Evolutionary conservation across 345 rosid genomes (phyloP).

Genomic region (Cardamine resedifolia): DNA sequence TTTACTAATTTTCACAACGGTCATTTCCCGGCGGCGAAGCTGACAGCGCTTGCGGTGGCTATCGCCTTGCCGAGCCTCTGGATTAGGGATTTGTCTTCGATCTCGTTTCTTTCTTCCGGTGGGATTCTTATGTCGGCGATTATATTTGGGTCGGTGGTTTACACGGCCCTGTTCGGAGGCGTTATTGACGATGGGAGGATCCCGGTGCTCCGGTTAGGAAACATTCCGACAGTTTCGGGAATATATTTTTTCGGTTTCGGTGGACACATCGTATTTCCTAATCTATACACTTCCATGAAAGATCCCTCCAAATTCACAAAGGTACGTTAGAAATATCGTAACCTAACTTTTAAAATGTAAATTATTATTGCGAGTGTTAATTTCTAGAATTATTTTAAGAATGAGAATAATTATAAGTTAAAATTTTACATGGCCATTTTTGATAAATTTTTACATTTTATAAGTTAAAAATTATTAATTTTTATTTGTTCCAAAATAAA

Average conservation of each 20-base stretch:
- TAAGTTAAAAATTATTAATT: no score
- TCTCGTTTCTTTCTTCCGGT: conserved; percentile 70
- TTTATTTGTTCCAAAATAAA: neutral
- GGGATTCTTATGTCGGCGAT: conserved; percentile 70
- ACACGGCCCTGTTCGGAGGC: conserved; percentile 53
- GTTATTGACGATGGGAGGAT: conserved; percentile 45
- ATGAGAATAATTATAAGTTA: no score
- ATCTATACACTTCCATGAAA: conserved; percentile 71
- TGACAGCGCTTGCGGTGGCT: conserved; percentile 53
- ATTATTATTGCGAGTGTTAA: no score
- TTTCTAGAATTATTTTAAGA: no score
- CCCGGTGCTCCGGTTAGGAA: conserved; percentile 45
- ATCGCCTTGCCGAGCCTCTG: conserved; percentile 74
- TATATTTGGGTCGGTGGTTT: conserved; percentile 59
- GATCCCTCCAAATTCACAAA: conserved; percentile 75
- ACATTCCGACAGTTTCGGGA: conserved; percentile 68
- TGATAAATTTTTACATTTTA: neutral
- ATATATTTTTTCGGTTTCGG: conserved; percentile 64
- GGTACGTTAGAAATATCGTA: conserved; percentile 36
- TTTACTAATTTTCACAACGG: conserved; percentile 24
- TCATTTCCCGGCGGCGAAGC: conserved; percentile 47
- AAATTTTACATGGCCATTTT: neutral
- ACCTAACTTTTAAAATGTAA: no score
- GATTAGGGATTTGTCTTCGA: conserved; percentile 66
- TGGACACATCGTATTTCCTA: conserved; percentile 79